phyloP scores from a whole-genome alignment of 495 filamentous ascomycete genomes.

The Margaritispora aquatica region DNA sequence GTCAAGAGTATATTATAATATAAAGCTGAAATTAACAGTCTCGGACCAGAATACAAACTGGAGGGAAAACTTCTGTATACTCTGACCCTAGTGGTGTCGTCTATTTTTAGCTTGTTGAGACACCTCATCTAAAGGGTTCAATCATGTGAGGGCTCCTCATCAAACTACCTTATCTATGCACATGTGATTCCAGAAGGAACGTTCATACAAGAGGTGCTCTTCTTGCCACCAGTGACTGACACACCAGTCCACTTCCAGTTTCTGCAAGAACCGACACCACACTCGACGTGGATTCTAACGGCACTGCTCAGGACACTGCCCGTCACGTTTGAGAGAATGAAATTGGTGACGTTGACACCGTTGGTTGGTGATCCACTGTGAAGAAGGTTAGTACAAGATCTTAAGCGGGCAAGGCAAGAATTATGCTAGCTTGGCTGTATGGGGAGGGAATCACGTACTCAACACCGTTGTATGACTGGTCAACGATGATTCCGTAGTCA shows the following conservation, averaged over 20 bases:
- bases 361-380: slow-evolving; percentile 44
- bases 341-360: slow-evolving; percentile 52
- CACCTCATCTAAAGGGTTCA: too few species aligned
- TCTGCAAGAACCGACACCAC: slow-evolving; percentile 36
- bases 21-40: too few species aligned
- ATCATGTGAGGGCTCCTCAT: background rate
- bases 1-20: too few species aligned
- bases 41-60: too few species aligned
- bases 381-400: slow-evolving; percentile 51
- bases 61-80: too few species aligned
- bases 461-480: slow-evolving; percentile 63
- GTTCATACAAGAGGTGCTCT: slow-evolving; percentile 33
- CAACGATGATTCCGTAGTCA: slow-evolving; percentile 34
- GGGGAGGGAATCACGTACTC: slow-evolving; percentile 19
- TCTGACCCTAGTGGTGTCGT: too few species aligned
- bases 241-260: slow-evolving; percentile 45
- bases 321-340: slow-evolving; percentile 45
- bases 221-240: slow-evolving; percentile 39
- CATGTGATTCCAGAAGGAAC: slow-evolving; percentile 28
- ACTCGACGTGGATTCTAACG: slow-evolving; percentile 45
- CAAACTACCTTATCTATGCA: background rate
- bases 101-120: too few species aligned
- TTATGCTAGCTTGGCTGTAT: background rate
- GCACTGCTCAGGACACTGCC: slow-evolving; percentile 42
- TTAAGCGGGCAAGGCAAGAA: background rate